Evolutionary conservation across 1,284 basidiomycete genomes (phyloP).

Genomic region (Ceratobasidium sp.): DNA sequence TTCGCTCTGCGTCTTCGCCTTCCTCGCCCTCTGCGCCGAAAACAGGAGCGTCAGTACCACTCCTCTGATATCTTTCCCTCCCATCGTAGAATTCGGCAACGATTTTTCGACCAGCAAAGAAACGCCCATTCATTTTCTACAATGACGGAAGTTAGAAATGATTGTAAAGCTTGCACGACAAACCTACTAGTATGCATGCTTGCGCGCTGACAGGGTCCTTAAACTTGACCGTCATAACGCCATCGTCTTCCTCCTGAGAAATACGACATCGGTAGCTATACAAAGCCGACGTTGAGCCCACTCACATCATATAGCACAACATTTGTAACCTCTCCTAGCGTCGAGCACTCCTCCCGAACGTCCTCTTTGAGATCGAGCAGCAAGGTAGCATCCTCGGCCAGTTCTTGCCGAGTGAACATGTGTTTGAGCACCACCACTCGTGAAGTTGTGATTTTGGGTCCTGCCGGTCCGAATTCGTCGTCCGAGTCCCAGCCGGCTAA

Average conservation of each 20-base stretch:
- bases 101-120: constrained; percentile 85
- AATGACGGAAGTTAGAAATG: background rate
- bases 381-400: constrained; percentile 86
- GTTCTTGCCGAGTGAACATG: constrained; percentile 91
- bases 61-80: constrained; percentile 81
- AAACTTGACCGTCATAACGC: constrained; percentile 97
- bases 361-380: constrained; percentile 95
- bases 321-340: constrained; percentile 93
- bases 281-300: constrained; percentile 42
- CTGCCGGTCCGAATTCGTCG: constrained; percentile 78
- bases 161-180: background rate
- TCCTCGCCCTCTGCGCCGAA: constrained; percentile 64
- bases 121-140: constrained; percentile 95
- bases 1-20: constrained; percentile 75
- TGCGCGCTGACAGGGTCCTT: constrained; percentile 85
- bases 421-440: constrained; percentile 91
- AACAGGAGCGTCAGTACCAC: constrained; percentile 61
- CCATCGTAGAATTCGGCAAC: constrained; percentile 83
- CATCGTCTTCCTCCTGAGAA: constrained; percentile 86
- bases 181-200: constrained; percentile 83
- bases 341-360: constrained; percentile 91
- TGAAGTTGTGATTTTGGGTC: constrained; percentile 56
- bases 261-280: constrained; percentile 6
- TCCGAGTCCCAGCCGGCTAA: constrained; percentile 86
- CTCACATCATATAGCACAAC: constrained; percentile 95